These are phyloP conservation scores for Aspergillus sp. DNA, from an alignment of 2,329 filamentous ascomycete species.

Conservation along the genomic window DNA sequence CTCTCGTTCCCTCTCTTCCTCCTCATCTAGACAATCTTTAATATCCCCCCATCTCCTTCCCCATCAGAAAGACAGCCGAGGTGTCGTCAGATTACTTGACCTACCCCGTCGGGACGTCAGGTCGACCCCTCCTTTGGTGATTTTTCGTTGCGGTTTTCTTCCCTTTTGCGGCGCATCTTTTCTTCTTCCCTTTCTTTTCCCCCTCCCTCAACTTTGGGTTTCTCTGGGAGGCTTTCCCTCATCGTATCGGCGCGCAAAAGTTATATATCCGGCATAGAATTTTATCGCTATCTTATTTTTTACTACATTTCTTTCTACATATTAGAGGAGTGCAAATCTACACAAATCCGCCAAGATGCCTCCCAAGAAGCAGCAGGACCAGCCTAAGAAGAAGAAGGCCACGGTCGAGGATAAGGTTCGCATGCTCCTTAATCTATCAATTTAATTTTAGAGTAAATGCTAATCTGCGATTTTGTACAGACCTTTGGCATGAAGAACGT, in stretches of 20 bases:
- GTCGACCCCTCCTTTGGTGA: conserved; percentile 10
- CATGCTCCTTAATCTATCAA: conserved; percentile 14
- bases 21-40: not conserved
- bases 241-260: not conserved
- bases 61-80: not conserved
- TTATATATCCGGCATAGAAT: not conserved
- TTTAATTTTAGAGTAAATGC: conserved; percentile 6
- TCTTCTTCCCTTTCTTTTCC: not conserved
- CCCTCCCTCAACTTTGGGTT: not conserved
- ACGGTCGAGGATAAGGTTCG: conserved; percentile 75
- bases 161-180: conserved; percentile 1
- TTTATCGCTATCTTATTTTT: conserved; percentile 1
- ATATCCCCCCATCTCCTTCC: too few species aligned
- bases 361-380: conserved; percentile 48
- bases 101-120: not conserved
- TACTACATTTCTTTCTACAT: conserved; percentile 9
- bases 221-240: conserved; percentile 1
- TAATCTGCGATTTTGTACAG: conserved; percentile 32
- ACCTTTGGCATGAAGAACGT: conserved; percentile 99
- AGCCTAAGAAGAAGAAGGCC: conserved; percentile 52
- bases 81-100: conserved; percentile 4
- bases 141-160: conserved; percentile 5
- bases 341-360: conserved; percentile 44
- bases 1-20: not conserved
- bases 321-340: conserved; percentile 9